Percentiles rank a stretch among this genome's conserved stretches.
These are phyloP conservation scores for Xylaria arbuscula DNA, from an alignment of 2,329 filamentous ascomycete species.

Conservation along the genomic window DNA sequence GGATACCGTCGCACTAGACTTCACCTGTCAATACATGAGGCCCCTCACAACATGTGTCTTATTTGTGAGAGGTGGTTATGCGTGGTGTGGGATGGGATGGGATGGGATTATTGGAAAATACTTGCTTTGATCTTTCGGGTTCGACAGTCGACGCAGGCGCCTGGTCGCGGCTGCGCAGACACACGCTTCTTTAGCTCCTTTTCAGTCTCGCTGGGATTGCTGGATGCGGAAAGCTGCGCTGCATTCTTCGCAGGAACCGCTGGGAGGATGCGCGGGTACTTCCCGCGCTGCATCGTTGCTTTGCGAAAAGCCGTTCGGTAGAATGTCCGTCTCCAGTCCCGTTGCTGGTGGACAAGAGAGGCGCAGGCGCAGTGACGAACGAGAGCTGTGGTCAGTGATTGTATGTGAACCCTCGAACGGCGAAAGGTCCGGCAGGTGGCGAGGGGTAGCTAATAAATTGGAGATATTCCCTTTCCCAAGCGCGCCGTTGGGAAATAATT, in stretches of 20 bases:
- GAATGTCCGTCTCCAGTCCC: not conserved
- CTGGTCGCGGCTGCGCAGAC: conserved; percentile 28
- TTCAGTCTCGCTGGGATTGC: not conserved
- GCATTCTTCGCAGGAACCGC: not conserved
- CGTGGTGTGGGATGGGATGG: no score
- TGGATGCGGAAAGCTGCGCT: not conserved
- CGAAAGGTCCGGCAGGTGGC: not conserved
- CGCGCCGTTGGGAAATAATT: not conserved
- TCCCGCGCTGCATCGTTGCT: conserved; percentile 25
- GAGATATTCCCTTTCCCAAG: not conserved
- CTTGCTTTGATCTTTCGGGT: conserved; percentile 41
- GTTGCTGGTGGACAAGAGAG: not conserved
- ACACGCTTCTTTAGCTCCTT: conserved; percentile 20
- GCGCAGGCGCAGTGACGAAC: not conserved
- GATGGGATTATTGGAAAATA: no score
- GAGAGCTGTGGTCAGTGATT: not conserved
- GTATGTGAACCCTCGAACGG: not conserved
- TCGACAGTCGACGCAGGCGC: conserved; percentile 41
- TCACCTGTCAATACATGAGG: conserved; percentile 2
- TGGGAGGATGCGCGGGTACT: conserved; percentile 27
- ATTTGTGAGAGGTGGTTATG: no score
- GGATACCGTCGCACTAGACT: conserved; percentile 40
- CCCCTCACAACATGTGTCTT: no score
- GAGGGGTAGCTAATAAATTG: conserved; percentile 11
- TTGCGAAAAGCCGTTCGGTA: not conserved